Base-by-base conservation (phyloP, 106 monocot species). In the Narthecium ossifragum region DNA sequence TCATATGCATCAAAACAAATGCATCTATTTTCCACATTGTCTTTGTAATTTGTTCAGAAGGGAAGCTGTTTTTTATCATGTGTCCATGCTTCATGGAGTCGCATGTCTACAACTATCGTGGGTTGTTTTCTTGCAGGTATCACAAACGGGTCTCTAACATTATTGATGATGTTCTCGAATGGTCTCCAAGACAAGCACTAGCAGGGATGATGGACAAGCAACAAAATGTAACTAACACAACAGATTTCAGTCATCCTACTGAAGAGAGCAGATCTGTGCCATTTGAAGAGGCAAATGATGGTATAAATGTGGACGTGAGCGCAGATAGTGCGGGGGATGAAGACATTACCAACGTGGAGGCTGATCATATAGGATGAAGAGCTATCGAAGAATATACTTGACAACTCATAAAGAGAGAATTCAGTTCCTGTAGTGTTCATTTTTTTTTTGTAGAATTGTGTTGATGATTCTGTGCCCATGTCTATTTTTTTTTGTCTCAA, bases 61-160 rank as follows among this genome's bases (percentile, higher is more conserved):
- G n/a, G n/a, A n/a, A n/a, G n/a, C n/a, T n/a, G n/a, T 60, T 28
- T 34, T 31, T 56, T n/a, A 33, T n/a, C 56, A 18, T 58, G 32
- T 0, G 20, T 58, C 11, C 28, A 1, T 34, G 18, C 30, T 30
- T 12, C 14, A 12, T 54, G 10, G 31, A 17, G 54, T 54, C 17
- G 30, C n/a, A n/a, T 38, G 15, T 5, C 28, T 46, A 8, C 45
- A 32, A 13, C 10, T 18, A 4, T 17, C 2, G 10, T 56, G 29
- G 8, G 21, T 15, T 24, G 8, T 63, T 37, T 58, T 23, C 27
- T 55, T 71, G 2, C 61, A 96, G 96, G 77, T 96, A 90, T 53
- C 96, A 96, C 65, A 86, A 86, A 68, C 79, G 66, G 67, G 90
- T 96, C 57, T 96, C 90, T 17, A 90, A 96, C 65, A 96, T 96